These are phyloP conservation scores for Ogataea trehaloabstinens DNA, from an alignment of 805 yeast genomes.

Conservation along the genomic window DNA sequence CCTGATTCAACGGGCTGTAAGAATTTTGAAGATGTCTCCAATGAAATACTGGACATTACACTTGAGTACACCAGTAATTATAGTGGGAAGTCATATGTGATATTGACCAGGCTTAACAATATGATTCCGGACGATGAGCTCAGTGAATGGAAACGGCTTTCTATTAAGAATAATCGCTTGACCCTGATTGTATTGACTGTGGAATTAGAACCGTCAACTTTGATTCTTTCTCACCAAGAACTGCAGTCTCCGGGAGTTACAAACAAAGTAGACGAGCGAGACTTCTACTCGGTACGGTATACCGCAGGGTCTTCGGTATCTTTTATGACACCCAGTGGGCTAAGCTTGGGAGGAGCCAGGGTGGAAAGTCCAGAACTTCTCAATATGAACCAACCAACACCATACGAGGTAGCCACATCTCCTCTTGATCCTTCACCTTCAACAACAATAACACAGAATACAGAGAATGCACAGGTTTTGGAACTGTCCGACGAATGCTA, in stretches of 20 bases:
- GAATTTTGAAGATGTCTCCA: constrained; percentile 55
- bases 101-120: constrained; percentile 68
- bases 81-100: constrained; percentile 59
- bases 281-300: constrained; percentile 20
- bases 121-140: constrained; percentile 80
- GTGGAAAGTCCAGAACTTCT: constrained; percentile 30
- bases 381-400: constrained; percentile 24
- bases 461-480: constrained; percentile 32
- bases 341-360: constrained; percentile 7
- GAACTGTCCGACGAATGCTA: constrained; percentile 51
- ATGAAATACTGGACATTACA: constrained; percentile 66
- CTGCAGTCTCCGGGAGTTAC: constrained; percentile 3
- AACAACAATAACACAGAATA: constrained; percentile 3
- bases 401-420: constrained; percentile 26
- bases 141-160: constrained; percentile 73
- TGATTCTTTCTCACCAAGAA: constrained; percentile 27
- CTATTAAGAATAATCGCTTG: constrained; percentile 53
- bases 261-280: constrained; percentile 19
- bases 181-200: constrained; percentile 71
- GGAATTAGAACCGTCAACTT: constrained; percentile 51
- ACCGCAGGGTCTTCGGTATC: constrained; percentile 29
- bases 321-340: constrained; percentile 18
- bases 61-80: constrained; percentile 39
- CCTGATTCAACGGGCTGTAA: constrained; percentile 30
- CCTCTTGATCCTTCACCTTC: constrained; percentile 21